A percentile compares a stretch with the other conserved stretches of the same genome.
Conservation (phyloP, 768 basidiomycete genomes). For the Hericium rajendrae region DNA sequence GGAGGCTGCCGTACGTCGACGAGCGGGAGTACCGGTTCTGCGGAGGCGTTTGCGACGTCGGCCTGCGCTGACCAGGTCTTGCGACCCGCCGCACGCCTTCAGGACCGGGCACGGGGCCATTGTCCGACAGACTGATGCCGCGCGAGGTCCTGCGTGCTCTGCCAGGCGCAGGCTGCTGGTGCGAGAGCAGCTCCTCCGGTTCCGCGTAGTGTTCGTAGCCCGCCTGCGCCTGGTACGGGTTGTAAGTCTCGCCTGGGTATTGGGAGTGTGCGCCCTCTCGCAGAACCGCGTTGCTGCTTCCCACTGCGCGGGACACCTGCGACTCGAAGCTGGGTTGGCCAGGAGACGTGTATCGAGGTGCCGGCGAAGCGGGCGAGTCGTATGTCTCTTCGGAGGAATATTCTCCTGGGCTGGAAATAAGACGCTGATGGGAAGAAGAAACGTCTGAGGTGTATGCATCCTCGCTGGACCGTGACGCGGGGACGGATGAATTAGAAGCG, state of each 20-base stretch:
- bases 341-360: slow-evolving; percentile 5
- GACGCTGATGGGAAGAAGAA: slow-evolving; percentile 32
- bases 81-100: slow-evolving; percentile 77
- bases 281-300: slow-evolving; percentile 28
- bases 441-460: slow-evolving; percentile 31
- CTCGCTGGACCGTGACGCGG: slow-evolving; percentile 21
- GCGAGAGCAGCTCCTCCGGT: slow-evolving; percentile 24
- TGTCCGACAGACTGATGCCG: slow-evolving; percentile 73
- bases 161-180: slow-evolving; percentile 3
- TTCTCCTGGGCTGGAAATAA: slow-evolving; percentile 29
- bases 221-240: slow-evolving; percentile 16
- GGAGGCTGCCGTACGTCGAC: slow-evolving; percentile 34
- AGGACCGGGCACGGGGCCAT: slow-evolving; percentile 72
- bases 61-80: slow-evolving; percentile 45
- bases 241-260: slow-evolving; percentile 34
- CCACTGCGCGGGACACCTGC: slow-evolving; percentile 30
- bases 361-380: slow-evolving; percentile 1
- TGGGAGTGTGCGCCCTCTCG: slow-evolving; percentile 34
- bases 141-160: slow-evolving; percentile 23
- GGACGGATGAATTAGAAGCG: slow-evolving; percentile 26
- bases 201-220: slow-evolving; percentile 23
- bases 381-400: slow-evolving; percentile 17
- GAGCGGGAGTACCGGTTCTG: slow-evolving; percentile 62
- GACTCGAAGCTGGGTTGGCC: slow-evolving; percentile 25
- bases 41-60: slow-evolving; percentile 49